Evolutionary conservation across 202 grass and related monocot genomes (phyloP).

Genomic region (Brachypodium distachyon): DNA sequence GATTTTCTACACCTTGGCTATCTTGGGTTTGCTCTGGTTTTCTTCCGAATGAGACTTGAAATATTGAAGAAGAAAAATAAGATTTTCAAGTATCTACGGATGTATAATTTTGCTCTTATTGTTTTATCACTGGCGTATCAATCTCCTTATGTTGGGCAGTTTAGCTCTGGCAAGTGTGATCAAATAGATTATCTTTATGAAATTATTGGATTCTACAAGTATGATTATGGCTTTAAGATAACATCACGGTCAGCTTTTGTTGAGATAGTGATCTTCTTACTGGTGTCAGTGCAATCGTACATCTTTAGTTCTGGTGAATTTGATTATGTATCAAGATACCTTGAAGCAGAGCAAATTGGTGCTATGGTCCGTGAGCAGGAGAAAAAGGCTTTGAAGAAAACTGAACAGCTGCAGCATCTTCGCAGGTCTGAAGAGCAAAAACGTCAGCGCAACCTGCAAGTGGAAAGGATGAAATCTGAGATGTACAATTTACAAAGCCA

Average conservation of each 20-base stretch:
- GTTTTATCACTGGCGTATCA: constrained; percentile 94
- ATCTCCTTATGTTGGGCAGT: constrained; percentile 94
- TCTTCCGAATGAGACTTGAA: constrained; percentile 96
- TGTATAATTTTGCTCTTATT: constrained; percentile 96
- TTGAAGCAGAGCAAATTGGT: constrained; percentile 95
- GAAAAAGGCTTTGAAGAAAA: constrained; percentile 92
- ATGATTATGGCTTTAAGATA: constrained; percentile 98
- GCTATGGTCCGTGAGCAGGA: constrained; percentile 93
- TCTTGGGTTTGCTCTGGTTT: constrained; percentile 94
- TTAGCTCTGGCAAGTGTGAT: constrained; percentile 85
- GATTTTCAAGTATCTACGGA: constrained; percentile 88
- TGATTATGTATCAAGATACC: constrained; percentile 93
- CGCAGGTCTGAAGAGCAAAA: constrained; percentile 83
- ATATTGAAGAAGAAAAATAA: constrained; percentile 96
- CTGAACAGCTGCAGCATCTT: constrained; percentile 75
- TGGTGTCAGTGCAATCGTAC: constrained; percentile 91
- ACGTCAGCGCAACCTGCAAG: constrained; percentile 70
- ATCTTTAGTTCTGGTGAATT: constrained; percentile 89
- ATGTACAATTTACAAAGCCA: constrained; percentile 95
- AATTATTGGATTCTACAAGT: constrained; percentile 94
- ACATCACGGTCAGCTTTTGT: constrained; percentile 93
- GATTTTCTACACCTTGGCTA: constrained; percentile 98
- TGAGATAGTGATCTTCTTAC: constrained; percentile 93
- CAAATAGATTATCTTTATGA: constrained; percentile 93
- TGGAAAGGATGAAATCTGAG: constrained; percentile 98